Percentiles rank a stretch among this genome's conserved stretches.
Conservation (phyloP, 2,329 filamentous ascomycete species). For the Alternaria sp. region DNA sequence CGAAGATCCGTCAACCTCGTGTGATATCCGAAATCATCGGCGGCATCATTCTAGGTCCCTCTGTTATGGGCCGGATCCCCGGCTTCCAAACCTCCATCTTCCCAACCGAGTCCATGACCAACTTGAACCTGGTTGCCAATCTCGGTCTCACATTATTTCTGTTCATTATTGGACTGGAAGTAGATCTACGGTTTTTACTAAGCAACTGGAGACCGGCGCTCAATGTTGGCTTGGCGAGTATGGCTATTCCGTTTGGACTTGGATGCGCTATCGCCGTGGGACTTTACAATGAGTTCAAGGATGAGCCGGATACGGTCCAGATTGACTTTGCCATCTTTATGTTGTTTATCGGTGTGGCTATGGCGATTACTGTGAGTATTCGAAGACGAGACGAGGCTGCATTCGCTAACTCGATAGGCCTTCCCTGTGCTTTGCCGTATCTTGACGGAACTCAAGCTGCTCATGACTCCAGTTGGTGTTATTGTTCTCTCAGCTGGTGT, state of each 20-base stretch:
- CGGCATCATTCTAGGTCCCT: slow-evolving; percentile 86
- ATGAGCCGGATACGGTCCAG: slow-evolving; percentile 64
- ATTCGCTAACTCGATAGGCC: slow-evolving; percentile 55
- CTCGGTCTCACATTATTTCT: slow-evolving; percentile 85
- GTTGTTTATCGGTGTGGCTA: slow-evolving; percentile 90
- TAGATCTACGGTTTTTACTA: slow-evolving; percentile 79
- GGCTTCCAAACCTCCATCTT: slow-evolving; percentile 82
- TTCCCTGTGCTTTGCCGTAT: slow-evolving; percentile 95
- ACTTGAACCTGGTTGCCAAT: slow-evolving; percentile 80
- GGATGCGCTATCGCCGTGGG: slow-evolving; percentile 84
- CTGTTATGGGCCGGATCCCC: slow-evolving; percentile 86
- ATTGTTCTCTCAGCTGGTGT: slow-evolving; percentile 91
- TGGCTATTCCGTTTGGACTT: slow-evolving; percentile 83
- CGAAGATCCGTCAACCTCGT: slow-evolving; percentile 78
- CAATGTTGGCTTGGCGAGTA: slow-evolving; percentile 80
- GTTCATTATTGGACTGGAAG: slow-evolving; percentile 88
- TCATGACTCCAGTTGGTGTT: slow-evolving; percentile 83
- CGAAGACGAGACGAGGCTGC: neutral
- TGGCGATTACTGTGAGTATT: slow-evolving; percentile 80
- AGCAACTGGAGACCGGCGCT: slow-evolving; percentile 83
- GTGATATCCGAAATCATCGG: slow-evolving; percentile 87
- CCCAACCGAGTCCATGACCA: slow-evolving; percentile 76
- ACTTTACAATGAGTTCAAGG: slow-evolving; percentile 76
- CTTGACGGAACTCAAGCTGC: slow-evolving; percentile 86
- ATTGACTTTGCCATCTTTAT: slow-evolving; percentile 70